These are phyloP conservation scores for Tubosaeta sp. DNA, from an alignment of 768 basidiomycete species.

Conservation along the genomic window DNA sequence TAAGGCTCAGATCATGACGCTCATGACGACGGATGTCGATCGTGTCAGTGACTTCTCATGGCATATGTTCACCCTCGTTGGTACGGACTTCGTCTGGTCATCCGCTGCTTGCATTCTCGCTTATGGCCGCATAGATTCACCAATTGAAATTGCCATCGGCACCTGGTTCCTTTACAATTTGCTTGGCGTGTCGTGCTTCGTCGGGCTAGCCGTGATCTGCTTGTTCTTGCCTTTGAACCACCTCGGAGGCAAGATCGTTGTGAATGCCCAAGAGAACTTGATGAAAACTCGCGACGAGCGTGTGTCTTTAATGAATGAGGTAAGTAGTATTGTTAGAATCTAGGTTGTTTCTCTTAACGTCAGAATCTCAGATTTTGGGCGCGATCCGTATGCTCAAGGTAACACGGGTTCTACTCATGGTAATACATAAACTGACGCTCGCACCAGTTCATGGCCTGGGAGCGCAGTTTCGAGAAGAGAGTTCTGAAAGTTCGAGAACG, in stretches of 20 bases:
- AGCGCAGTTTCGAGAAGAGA: constrained; percentile 79
- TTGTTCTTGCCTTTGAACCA: constrained; percentile 78
- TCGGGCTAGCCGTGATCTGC: constrained; percentile 73
- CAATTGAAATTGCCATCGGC: constrained; percentile 74
- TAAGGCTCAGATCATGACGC: constrained; percentile 85
- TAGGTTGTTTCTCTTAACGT: neutral
- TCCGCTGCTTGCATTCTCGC: neutral
- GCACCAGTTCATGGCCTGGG: constrained; percentile 87
- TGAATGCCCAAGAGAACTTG: constrained; percentile 74
- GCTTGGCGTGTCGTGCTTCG: constrained; percentile 73
- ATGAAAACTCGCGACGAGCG: constrained; percentile 93
- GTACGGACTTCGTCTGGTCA: constrained; percentile 33
- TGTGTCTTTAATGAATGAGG: constrained; percentile 88
- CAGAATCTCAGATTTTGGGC: constrained; percentile 54
- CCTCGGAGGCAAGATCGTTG: constrained; percentile 74
- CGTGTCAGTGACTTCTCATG: constrained; percentile 81
- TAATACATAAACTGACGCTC: neutral
- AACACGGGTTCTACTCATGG: neutral
- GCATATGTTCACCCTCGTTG: constrained; percentile 73
- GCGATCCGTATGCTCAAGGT: constrained; percentile 89
- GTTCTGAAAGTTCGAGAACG: constrained; percentile 71
- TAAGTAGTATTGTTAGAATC: constrained; percentile 14
- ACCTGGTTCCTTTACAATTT: constrained; percentile 72
- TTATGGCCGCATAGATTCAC: constrained; percentile 48
- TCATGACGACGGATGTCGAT: constrained; percentile 95